Conservation (phyloP, 2,329 filamentous ascomycete species). For the Arthrobotrys megalospora region DNA sequence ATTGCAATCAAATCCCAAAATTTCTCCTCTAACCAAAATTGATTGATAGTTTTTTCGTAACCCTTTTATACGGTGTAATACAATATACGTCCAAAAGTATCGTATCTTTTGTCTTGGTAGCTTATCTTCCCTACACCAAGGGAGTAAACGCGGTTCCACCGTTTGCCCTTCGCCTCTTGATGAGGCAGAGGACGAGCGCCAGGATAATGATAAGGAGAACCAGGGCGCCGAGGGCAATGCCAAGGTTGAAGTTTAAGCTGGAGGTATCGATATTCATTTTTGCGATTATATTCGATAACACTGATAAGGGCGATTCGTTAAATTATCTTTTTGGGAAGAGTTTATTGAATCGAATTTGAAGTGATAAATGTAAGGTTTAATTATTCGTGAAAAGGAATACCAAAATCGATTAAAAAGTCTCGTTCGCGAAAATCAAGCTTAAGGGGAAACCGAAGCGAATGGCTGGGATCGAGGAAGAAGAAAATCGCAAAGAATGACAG, state of each 20-base stretch:
- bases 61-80: background rate
- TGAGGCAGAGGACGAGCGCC: slow-evolving; percentile 23
- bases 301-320: background rate
- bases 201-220: slow-evolving; percentile 35
- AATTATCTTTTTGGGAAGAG: background rate
- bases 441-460: background rate
- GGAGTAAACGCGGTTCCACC: slow-evolving; percentile 31
- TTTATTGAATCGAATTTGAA: background rate
- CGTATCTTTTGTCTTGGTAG: background rate
- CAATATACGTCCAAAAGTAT: background rate
- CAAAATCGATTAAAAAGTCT: background rate
- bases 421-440: background rate
- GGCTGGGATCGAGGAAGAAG: background rate
- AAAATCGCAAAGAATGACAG: slow-evolving; percentile 5
- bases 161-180: slow-evolving; percentile 24
- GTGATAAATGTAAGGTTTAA: background rate
- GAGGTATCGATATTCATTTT: slow-evolving; percentile 32
- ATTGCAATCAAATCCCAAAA: too few species aligned
- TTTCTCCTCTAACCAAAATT: too few species aligned
- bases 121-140: slow-evolving; percentile 18
- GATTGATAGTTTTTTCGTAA: too few species aligned
- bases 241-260: slow-evolving; percentile 35
- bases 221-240: slow-evolving; percentile 27
- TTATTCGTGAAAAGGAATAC: background rate
- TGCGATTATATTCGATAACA: background rate